These are phyloP conservation scores for Alternaria novae-zelandiae DNA, from an alignment of 2,329 filamentous ascomycete species.

Conservation along the genomic window DNA sequence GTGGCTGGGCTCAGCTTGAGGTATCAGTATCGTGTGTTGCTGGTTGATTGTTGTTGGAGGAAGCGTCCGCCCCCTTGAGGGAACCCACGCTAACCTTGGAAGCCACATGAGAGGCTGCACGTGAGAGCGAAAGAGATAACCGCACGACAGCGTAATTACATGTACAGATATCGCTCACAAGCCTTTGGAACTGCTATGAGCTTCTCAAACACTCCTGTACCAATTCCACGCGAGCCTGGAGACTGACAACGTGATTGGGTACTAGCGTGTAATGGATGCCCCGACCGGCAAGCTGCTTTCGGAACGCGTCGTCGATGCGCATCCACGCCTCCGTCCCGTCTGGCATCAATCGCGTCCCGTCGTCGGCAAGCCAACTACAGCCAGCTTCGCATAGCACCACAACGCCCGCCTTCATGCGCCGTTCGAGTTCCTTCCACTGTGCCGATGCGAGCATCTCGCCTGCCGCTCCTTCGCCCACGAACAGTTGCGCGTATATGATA, in stretches of 20 bases:
- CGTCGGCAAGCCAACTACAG: conserved; percentile 43
- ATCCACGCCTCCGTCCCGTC: conserved; percentile 33
- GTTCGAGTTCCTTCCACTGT: conserved; percentile 41
- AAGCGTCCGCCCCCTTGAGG: conserved; percentile 1
- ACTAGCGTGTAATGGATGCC: conserved; percentile 28
- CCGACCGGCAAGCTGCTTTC: conserved; percentile 21
- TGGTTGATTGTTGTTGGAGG: background rate
- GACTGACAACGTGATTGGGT: background rate
- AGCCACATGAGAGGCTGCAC: background rate
- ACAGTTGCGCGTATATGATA: conserved; percentile 49
- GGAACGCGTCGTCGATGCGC: conserved; percentile 28
- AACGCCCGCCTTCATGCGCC: conserved; percentile 42
- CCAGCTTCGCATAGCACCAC: conserved; percentile 52
- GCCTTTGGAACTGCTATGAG: background rate
- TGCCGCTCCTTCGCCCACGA: conserved; percentile 36
- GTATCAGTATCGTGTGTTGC: background rate
- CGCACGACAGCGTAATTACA: background rate
- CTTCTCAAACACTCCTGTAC: background rate
- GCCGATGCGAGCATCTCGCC: conserved; percentile 25
- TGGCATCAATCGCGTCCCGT: conserved; percentile 49
- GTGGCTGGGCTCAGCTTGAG: background rate
- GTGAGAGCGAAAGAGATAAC: background rate
- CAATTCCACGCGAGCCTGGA: background rate
- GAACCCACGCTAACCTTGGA: background rate
- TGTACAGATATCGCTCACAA: background rate